phyloP scores from a whole-genome alignment of 305 asterid genomes.

The Solanum hybrid region DNA sequence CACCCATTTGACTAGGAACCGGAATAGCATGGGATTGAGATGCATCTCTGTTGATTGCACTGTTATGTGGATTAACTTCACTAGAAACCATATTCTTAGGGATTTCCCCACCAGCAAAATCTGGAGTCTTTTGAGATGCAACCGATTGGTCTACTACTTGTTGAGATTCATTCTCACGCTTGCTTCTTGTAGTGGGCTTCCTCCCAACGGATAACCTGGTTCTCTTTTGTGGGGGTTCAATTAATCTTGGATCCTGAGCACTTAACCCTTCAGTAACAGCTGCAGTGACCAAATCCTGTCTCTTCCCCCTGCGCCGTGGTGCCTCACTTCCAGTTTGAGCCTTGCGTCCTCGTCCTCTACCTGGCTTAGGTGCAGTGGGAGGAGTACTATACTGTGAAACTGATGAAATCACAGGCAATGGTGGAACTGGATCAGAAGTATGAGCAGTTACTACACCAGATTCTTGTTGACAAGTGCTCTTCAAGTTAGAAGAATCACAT shows the following conservation, averaged over 20 bases:
- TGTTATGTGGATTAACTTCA: slow-evolving; percentile 10
- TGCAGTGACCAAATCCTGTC: slow-evolving; percentile 41
- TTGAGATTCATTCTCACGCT: slow-evolving; percentile 28
- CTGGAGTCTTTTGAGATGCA: slow-evolving; percentile 25
- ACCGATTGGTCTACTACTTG: slow-evolving; percentile 18
- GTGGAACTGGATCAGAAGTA: slow-evolving; percentile 27
- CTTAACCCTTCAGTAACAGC: slow-evolving; percentile 32
- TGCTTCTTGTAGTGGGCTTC: slow-evolving; percentile 38
- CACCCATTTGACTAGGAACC: not conserved
- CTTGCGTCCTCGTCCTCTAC: slow-evolving; percentile 56
- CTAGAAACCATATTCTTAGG: slow-evolving; percentile 18
- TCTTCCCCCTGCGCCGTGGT: slow-evolving; percentile 67
- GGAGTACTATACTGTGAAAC: slow-evolving; percentile 29
- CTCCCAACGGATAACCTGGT: slow-evolving; percentile 58
- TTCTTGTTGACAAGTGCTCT: slow-evolving; percentile 29
- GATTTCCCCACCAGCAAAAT: slow-evolving; percentile 21
- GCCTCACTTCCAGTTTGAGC: slow-evolving; percentile 54
- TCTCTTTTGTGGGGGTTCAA: slow-evolving; percentile 57
- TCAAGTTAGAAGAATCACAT: slow-evolving; percentile 23
- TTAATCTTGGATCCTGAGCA: slow-evolving; percentile 32
- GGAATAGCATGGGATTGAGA: slow-evolving; percentile 4
- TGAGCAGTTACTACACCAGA: slow-evolving; percentile 25
- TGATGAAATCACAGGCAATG: slow-evolving; percentile 25
- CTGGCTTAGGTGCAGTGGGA: slow-evolving; percentile 36
- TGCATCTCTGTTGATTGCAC: not conserved